Evolutionary conservation across 1,139 yeast species (phyloP).

Genomic region (Arxiozyma heterogenica): DNA sequence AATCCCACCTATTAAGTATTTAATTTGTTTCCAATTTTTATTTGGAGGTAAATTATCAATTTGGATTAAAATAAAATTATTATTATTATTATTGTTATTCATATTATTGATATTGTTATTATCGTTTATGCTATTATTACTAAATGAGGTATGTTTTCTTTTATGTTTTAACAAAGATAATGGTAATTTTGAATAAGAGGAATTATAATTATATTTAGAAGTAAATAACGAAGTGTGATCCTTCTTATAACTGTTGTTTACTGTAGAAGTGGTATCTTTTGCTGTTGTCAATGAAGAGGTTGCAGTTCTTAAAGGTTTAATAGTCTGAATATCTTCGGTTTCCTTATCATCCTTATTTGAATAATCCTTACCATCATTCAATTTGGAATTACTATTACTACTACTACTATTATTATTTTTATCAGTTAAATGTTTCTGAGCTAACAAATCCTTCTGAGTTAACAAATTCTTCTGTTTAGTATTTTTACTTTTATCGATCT

Average conservation of each 20-base stretch:
- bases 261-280: too few relatives aligned
- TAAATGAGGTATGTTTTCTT: not conserved
- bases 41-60: slow-evolving; percentile 30
- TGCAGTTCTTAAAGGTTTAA: not conserved
- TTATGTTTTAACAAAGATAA: not conserved
- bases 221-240: not conserved
- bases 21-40: slow-evolving; percentile 29
- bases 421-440: too few relatives aligned
- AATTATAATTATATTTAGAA: not conserved
- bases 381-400: not conserved
- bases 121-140: not conserved
- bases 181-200: not conserved
- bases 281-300: not conserved
- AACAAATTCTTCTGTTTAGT: too few relatives aligned
- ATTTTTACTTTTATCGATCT: too few relatives aligned
- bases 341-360: not conserved
- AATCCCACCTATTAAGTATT: slow-evolving; percentile 27
- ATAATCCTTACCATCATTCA: not conserved
- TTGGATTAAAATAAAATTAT: slow-evolving; percentile 11
- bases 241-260: too few relatives aligned
- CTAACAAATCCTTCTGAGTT: too few relatives aligned
- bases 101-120: not conserved
- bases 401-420: too few relatives aligned
- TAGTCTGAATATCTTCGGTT: not conserved
- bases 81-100: not conserved